Evolutionary conservation across 2,329 filamentous ascomycete species (phyloP), one percentile per base, ranked within the genome.

Genomic region (Ramichloridium luteum): DNA sequence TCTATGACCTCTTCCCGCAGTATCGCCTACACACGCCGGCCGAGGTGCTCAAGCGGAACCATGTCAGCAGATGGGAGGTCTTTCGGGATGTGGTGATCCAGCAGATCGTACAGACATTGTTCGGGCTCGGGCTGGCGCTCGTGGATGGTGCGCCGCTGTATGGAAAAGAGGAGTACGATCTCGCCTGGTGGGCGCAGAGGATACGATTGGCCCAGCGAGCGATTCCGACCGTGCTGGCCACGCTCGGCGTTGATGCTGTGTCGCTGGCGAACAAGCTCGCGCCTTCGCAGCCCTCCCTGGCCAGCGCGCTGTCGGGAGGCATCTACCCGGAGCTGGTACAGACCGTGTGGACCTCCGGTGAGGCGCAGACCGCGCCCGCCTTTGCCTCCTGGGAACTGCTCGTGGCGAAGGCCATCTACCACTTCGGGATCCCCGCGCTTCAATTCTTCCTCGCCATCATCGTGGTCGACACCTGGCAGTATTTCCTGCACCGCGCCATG

Each of bases 401-500:
- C 16, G 58, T 74, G 18, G 90, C 84, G 25, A 80, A 78, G 57
- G 64, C 71, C 38, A 72, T 93, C 43, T 96, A 96, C 63, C 80
- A 81, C 67, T 61, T 75, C 40, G 54, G 77, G 23, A 68, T 96
- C 40, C 90, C 90, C 1, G 68, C 64, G 3, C 34, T 88, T 29
- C 88, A 96, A 56, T 81, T 93, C 52, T 61, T 72, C 36, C 50
- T 81, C 30, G 90, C 77, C 14, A 70, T 88, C 38, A 61, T 73
- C 42, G 66, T 92, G 43, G 72, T 96, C 46, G 90, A 98, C 60
- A 90, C 85, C 27, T 98, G 90, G 90, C 88, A 98, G 56, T 98
- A 98, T 62, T 93, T 94, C 61, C 70, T 88, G 49, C 90, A 98
- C 60, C 83, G 90, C 23, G 72, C 80, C 36, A 98, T 98, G 90